A percentile compares a stretch with the other conserved stretches of the same genome.
These are phyloP conservation scores for Bipolaris gigantea DNA, from an alignment of 2,329 filamentous ascomycete genomes.

Conservation along the genomic window DNA sequence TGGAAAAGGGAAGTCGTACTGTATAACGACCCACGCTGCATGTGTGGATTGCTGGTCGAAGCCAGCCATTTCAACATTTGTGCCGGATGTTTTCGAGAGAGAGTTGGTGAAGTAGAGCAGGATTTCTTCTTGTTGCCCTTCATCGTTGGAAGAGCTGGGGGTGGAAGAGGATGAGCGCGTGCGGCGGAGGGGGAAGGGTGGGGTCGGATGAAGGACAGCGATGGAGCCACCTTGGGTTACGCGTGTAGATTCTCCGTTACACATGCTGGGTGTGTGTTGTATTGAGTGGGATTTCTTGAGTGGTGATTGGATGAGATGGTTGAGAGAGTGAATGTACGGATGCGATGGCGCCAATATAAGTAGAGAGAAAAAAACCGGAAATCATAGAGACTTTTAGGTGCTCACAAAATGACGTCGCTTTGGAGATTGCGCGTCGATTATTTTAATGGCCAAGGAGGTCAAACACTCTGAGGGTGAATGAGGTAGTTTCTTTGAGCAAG, in stretches of 20 bases:
- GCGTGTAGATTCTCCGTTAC: conserved; percentile 35
- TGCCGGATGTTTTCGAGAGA: conserved; percentile 21
- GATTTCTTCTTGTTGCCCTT: conserved; percentile 23
- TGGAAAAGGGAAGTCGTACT: conserved; percentile 20
- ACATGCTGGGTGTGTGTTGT: conserved; percentile 30
- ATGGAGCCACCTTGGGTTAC: conserved; percentile 42
- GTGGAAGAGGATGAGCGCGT: neutral
- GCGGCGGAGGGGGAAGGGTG: neutral
- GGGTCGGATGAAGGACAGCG: conserved; percentile 34
- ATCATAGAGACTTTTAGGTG: neutral
- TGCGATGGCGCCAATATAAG: too few relatives aligned
- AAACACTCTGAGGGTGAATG: conserved; percentile 26
- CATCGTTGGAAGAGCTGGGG: neutral
- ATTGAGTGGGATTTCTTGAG: too few relatives aligned
- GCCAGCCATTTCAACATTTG: conserved; percentile 34
- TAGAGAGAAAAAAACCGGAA: neutral
- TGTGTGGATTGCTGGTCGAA: conserved; percentile 9
- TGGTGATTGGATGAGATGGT: too few relatives aligned
- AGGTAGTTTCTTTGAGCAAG: conserved; percentile 40
- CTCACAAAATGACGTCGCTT: neutral
- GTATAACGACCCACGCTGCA: conserved; percentile 33
- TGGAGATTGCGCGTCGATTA: neutral
- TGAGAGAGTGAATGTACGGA: neutral
- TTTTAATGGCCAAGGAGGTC: neutral
- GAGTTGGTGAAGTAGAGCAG: conserved; percentile 34